These are phyloP conservation scores for Polyporus arcularius DNA, from an alignment of 768 basidiomycete species.

Conservation along the genomic window DNA sequence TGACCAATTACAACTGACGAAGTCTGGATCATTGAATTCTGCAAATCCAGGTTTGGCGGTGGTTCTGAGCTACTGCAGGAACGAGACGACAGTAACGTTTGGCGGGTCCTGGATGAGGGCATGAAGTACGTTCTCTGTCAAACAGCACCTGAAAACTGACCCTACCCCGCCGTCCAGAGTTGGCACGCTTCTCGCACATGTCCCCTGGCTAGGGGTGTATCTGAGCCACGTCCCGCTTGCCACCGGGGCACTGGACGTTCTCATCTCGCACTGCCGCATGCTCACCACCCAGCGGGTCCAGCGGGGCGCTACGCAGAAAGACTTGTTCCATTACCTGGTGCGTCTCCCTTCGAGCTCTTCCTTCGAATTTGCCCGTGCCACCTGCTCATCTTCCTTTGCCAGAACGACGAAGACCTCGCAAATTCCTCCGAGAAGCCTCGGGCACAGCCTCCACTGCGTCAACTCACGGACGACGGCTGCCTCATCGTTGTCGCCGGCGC, in stretches of 20 bases:
- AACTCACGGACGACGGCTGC: slow-evolving; percentile 18
- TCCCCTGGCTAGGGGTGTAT: slow-evolving; percentile 11
- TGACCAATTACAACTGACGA: no score
- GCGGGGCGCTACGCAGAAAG: slow-evolving; percentile 23
- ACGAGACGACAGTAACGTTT: not conserved
- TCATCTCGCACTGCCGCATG: slow-evolving; percentile 12
- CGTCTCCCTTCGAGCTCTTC: not conserved
- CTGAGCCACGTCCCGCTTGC: not conserved
- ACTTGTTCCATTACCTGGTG: slow-evolving; percentile 50
- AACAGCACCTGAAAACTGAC: no score
- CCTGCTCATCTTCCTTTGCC: not conserved
- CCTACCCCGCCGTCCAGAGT: not conserved
- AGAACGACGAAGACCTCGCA: slow-evolving; percentile 20
- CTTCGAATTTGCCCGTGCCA: no score
- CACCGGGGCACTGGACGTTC: not conserved
- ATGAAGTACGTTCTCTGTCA: not conserved
- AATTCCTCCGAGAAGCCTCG: not conserved
- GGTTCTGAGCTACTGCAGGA: not conserved
- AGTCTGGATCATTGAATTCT: not conserved
- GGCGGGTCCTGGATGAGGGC: not conserved
- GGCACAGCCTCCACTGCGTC: slow-evolving; percentile 3
- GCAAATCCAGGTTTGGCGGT: slow-evolving; percentile 13
- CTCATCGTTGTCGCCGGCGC: slow-evolving; percentile 32
- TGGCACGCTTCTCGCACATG: not conserved
- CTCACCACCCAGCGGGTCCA: slow-evolving; percentile 14